Percentiles rank a stretch among this genome's conserved stretches.
Conservation (phyloP, 2,329 filamentous ascomycete species). For the Xylaria sp. region DNA sequence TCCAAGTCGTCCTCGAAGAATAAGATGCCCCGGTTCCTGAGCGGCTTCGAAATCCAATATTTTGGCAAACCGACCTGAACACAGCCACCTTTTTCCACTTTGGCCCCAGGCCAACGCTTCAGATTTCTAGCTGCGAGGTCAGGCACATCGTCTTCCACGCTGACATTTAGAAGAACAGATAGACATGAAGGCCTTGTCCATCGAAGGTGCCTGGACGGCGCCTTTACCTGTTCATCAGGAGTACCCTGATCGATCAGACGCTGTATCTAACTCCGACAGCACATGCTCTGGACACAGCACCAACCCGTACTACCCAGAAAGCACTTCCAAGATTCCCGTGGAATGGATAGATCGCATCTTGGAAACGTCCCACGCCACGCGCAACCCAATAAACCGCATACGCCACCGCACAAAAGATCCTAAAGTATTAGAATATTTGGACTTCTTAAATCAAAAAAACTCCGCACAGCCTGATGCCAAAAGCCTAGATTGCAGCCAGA, state of each 20-base stretch:
- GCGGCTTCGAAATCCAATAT: background rate
- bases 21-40: background rate
- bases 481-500: background rate
- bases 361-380: constrained; percentile 24
- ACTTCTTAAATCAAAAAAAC: background rate
- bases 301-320: background rate
- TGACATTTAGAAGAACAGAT: background rate
- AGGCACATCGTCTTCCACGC: background rate
- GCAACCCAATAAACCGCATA: constrained; percentile 4
- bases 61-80: no score
- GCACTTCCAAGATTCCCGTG: constrained; percentile 11
- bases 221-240: constrained; percentile 12
- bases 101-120: background rate
- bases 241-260: background rate
- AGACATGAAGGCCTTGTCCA: background rate
- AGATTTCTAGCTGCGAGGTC: background rate
- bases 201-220: background rate
- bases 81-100: no score
- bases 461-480: background rate
- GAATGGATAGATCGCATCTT: constrained; percentile 29
- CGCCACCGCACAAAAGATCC: background rate
- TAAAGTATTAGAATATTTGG: background rate
- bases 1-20: background rate
- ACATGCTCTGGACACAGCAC: background rate
- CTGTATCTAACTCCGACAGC: background rate